Evolutionary conservation across 2,329 filamentous ascomycete species (phyloP), one percentile per base, ranked within the genome.

Genomic region (Aspergillus sp.): DNA sequence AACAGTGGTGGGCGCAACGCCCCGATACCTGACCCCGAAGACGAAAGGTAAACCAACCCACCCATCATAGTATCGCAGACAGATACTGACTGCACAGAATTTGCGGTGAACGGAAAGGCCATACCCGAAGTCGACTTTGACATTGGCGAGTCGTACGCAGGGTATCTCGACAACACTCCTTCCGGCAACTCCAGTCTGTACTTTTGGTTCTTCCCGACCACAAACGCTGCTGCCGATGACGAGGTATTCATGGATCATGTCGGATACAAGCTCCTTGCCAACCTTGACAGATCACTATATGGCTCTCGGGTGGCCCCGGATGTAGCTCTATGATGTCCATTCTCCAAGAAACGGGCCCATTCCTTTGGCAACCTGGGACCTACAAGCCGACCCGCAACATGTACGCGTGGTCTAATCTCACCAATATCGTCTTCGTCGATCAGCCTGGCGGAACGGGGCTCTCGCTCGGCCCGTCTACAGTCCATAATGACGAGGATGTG

Each of bases 311-410:
- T 23, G 78, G 78, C 5, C 78, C 77, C 3, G 76, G 78, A 4
- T 80, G 77, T 55, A 76, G 68, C n/a, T 87, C 84, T 0, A 76
- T 89, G 0, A 78, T 83, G 56, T 88, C 88, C 3, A 71, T 91
- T 0, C 66, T 92, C 1, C 87, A 88, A 40, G 88, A 91, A 59
- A 91, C 91, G 58, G 88, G 88, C 0, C 88, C 88, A 0, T 87
- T 89, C 61, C 55, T 81, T 2, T 89, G 86, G 86, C 82, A 88
- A 64, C 77, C 82, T 4, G 89, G 89, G 17, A 91, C 86, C 0
- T 80, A 79, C 38, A 77, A 78, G 43, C 87, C 88, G 0, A 75
- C 84, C 0, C 71, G 72, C n/a, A 91, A 91, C 64, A 78, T 82
- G 0, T 91, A 85, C 73, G 81, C 81, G 14, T 91, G 87, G 87